Conservation (phyloP, 768 basidiomycete species). For the Termitomyces sp. region DNA sequence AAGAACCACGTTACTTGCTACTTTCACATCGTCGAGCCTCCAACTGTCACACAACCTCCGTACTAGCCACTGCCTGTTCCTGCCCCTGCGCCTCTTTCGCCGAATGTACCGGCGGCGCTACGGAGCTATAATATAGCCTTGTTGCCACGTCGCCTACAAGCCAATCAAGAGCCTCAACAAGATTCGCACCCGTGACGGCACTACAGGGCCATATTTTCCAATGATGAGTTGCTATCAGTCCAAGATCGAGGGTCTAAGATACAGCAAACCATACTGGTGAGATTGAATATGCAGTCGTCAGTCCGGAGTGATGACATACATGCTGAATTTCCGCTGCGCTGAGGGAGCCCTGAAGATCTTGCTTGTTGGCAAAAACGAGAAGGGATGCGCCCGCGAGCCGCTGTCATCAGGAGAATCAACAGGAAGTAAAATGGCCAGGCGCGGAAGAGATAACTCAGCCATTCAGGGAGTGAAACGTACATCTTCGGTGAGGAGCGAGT, state of each 20-base stretch:
- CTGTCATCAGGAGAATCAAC: slow-evolving; percentile 34
- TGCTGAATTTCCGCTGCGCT: slow-evolving; percentile 74
- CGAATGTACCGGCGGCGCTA: slow-evolving; percentile 11
- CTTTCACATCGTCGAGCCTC: neutral
- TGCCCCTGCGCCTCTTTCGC: neutral
- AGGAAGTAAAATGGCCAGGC: neutral
- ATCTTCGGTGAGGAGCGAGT: slow-evolving; percentile 84
- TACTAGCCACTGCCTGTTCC: neutral
- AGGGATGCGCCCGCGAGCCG: slow-evolving; percentile 93
- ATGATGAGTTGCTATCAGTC: slow-evolving; percentile 77
- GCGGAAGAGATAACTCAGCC: neutral
- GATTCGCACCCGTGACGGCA: slow-evolving; percentile 82
- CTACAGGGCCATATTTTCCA: slow-evolving; percentile 93
- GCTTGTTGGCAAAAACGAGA: slow-evolving; percentile 96
- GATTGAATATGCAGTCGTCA: slow-evolving; percentile 3
- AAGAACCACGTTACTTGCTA: neutral
- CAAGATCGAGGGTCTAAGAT: slow-evolving; percentile 40
- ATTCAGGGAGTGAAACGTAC: slow-evolving; percentile 39
- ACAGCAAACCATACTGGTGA: neutral
- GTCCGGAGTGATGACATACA: slow-evolving; percentile 31
- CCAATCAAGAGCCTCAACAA: slow-evolving; percentile 88
- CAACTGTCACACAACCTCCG: neutral
- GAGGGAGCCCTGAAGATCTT: slow-evolving; percentile 89
- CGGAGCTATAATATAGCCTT: slow-evolving; percentile 78
- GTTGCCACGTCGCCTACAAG: slow-evolving; percentile 83